Base-by-base conservation (phyloP, 148 eudicot species). In the Rhododendron molle region DNA sequence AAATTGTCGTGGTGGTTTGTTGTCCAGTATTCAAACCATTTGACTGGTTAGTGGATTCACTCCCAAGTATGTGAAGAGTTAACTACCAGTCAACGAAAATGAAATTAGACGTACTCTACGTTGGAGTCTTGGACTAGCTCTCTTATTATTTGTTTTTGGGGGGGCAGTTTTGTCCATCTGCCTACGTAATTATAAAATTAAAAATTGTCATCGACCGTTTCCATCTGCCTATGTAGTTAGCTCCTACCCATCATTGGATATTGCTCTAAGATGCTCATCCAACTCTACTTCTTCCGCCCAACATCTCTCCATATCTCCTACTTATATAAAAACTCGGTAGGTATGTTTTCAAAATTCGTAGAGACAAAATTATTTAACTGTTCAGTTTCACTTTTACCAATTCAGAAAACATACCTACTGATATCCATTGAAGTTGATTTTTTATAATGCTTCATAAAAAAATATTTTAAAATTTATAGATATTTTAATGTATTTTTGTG, bases 61-160 rank as follows among this genome's bases (percentile, higher is more conserved):
- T 38, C n/a, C n/a, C 5, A 43, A 21, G 30, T 1, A 14, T 14
- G 21, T 77, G 0, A 5, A n/a, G 28, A 44, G 2, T 81, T 86
- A 86, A 3, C 88, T 86, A 86, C 76, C 88, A 30, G 81, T 86
- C 88, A 86, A 49, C 34, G 54, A 78, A 6, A 50, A 49, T 26
- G 32, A 78, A 78, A n/a, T 8, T 40, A 40, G 50, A 47, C 11
- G 11, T 47, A 10, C 50, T 8, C 12, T 47, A 47, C 50, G 11
- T 47, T 8, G 50, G 13, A 47, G 50, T 47, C 13, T 50, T 50
- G 49, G 54, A 14, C 36, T 12, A 13, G 38, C 76, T 3, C 38
- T 71, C 38, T 7, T 3, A n/a, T 62, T 62, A 3, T 54, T 54
- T 56, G 34, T 1, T 32, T n/a, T n/a, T n/a, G n/a, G 65, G n/a